Percentiles rank a stretch among this genome's conserved stretches.
phyloP scores from a whole-genome alignment of 2,329 filamentous ascomycete genomes.

The Endothia cerciana region DNA sequence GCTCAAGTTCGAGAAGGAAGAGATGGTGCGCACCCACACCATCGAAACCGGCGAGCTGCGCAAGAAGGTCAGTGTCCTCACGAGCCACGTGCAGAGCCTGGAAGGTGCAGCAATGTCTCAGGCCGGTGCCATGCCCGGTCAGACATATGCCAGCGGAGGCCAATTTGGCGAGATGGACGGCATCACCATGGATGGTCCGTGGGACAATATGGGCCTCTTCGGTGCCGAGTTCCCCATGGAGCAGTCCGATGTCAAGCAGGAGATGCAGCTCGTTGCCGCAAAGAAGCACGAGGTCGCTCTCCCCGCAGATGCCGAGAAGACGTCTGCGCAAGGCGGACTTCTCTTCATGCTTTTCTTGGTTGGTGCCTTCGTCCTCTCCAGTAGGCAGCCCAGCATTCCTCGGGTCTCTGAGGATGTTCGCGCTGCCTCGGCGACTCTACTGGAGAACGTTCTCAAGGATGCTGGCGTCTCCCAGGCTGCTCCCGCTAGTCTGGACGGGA shows the following conservation, averaged over 20 bases:
- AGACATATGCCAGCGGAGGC: slow-evolving; percentile 56
- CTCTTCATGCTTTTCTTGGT: slow-evolving; percentile 96
- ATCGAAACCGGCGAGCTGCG: slow-evolving; percentile 88
- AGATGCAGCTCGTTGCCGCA: slow-evolving; percentile 56
- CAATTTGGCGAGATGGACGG: slow-evolving; percentile 79
- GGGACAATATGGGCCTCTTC: slow-evolving; percentile 77
- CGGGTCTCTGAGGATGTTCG: slow-evolving; percentile 81
- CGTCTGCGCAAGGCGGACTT: slow-evolving; percentile 76
- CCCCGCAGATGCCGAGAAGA: slow-evolving; percentile 60
- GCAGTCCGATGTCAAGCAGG: slow-evolving; percentile 61
- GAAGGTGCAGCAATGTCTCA: slow-evolving; percentile 61
- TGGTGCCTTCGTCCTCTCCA: slow-evolving; percentile 93
- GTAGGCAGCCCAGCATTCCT: slow-evolving; percentile 75
- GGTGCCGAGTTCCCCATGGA: slow-evolving; percentile 72
- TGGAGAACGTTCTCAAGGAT: slow-evolving; percentile 83
- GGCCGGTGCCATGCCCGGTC: slow-evolving; percentile 26
- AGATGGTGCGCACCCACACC: slow-evolving; percentile 85
- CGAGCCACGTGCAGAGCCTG: slow-evolving; percentile 70
- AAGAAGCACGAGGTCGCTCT: slow-evolving; percentile 58
- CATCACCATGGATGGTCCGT: slow-evolving; percentile 78
- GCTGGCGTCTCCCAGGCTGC: slow-evolving; percentile 62
- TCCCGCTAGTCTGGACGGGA: slow-evolving; percentile 45
- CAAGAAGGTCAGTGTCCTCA: slow-evolving; percentile 87
- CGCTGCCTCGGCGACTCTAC: slow-evolving; percentile 74
- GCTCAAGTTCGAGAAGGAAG: slow-evolving; percentile 85